phyloP scores from a whole-genome alignment of 225 moss, liverwort and hornwort genomes.

The Bryum argenteum region DNA sequence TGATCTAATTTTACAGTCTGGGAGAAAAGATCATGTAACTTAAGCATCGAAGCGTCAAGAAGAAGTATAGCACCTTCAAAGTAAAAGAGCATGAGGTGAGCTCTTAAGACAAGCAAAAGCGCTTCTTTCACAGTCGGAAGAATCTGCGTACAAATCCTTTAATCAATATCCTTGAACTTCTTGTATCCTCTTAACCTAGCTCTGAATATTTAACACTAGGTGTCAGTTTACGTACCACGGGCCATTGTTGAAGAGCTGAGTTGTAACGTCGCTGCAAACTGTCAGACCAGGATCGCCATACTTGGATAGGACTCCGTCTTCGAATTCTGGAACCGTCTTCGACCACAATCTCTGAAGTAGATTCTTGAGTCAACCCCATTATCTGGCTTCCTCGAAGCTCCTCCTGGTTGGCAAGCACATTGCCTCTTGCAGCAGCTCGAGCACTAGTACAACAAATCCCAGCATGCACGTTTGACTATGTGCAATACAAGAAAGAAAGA shows the following conservation, averaged over 20 bases:
- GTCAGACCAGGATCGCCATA: slow-evolving; percentile 47
- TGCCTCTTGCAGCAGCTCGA: slow-evolving; percentile 89
- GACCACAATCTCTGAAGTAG: slow-evolving; percentile 40
- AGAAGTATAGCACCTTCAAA: slow-evolving; percentile 74
- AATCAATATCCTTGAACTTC: neutral
- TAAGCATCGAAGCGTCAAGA: slow-evolving; percentile 16
- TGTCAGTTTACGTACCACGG: slow-evolving; percentile 61
- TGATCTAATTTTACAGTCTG: slow-evolving; percentile 17
- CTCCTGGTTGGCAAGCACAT: slow-evolving; percentile 68
- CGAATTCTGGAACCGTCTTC: slow-evolving; percentile 24
- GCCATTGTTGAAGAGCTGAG: slow-evolving; percentile 78
- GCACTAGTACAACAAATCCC: slow-evolving; percentile 49
- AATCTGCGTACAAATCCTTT: slow-evolving; percentile 52
- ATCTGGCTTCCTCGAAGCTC: slow-evolving; percentile 58
- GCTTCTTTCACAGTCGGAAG: slow-evolving; percentile 94
- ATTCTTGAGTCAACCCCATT: slow-evolving; percentile 40
- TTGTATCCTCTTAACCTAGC: neutral
- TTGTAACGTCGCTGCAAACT: slow-evolving; percentile 59
- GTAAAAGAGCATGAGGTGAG: slow-evolving; percentile 97
- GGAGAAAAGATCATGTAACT: neutral
- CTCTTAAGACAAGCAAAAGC: slow-evolving; percentile 77
- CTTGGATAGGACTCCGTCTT: slow-evolving; percentile 34
- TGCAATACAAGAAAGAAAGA: neutral
- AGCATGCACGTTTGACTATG: neutral
- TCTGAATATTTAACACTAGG: slow-evolving; percentile 12